Evolutionary conservation across 2,329 filamentous ascomycete species (phyloP), one percentile per base, ranked within the genome.

Genomic region (Aureobasidium mangrovei): DNA sequence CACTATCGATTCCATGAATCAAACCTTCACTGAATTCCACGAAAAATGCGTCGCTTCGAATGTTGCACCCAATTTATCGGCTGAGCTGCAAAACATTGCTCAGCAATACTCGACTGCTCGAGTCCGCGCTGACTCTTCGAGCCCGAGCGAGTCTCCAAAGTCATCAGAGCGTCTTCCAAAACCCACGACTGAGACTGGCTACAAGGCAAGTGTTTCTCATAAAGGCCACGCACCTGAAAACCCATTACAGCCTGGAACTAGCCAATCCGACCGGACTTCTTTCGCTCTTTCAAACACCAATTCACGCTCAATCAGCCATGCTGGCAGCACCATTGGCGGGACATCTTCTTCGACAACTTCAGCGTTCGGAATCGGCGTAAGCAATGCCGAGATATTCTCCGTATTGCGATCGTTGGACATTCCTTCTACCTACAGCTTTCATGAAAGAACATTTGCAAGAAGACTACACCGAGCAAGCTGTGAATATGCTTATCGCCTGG

Each of bases 1-100:
- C 10, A 81, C 79, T 26, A 85, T 91, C 57, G 79, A 86, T 54
- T 80, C 85, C 61, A 88, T 94, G 83, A 84, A 81, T 69, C 81
- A 77, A 49, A 79, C 82, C 0, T 90, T 94, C 61, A 72, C 82
- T 60, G 75, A 74, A 32, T 78, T 91, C 27, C 81, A 86, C 58
- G 80, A 87, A 59, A 78, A 32, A 45, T 53, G 39, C n/a, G 27
- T 41, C 32, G 44, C 44, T 12, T 18, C 41, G 7, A 49, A 36
- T 29, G 35, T 28, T 43, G 29, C 43, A 10, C 24, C 41, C 6
- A 12, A 28, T 27, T 9, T 55, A 33, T 24, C 49, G n/a, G 31
- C 38, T n/a, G 61, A 64, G 8, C 45, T 67, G 3, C 52, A 60
- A 29, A 27, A 7, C 9, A n/a, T 53, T 4, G 38, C 28, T 9